Percentiles rank a stretch among this genome's conserved stretches.
phyloP scores from a whole-genome alignment of 495 filamentous ascomycete genomes.

The Rostrohypoxylon terebratum region DNA sequence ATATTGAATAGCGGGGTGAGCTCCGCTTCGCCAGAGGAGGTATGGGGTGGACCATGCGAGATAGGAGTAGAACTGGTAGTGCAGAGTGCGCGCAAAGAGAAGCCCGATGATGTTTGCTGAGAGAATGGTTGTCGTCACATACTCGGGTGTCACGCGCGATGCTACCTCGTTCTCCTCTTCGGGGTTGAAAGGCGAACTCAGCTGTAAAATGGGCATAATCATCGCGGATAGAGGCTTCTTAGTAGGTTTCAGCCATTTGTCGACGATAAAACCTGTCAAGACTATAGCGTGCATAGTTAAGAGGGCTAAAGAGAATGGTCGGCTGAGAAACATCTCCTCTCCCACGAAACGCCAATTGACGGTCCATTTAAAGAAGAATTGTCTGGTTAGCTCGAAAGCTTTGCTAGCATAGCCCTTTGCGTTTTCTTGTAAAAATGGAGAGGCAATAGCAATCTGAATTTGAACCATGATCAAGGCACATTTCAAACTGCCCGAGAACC shows the following conservation, averaged over 20 bases:
- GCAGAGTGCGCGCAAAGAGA: slow-evolving; percentile 89
- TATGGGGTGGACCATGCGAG: slow-evolving; percentile 92
- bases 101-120: slow-evolving; percentile 85
- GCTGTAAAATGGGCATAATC: slow-evolving; percentile 63
- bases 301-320: slow-evolving; percentile 74
- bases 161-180: slow-evolving; percentile 66
- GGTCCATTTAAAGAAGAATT: slow-evolving; percentile 97
- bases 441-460: slow-evolving; percentile 78
- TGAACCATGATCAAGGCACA: slow-evolving; percentile 78
- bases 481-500: slow-evolving; percentile 69
- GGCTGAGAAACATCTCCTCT: slow-evolving; percentile 84
- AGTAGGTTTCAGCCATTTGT: slow-evolving; percentile 62
- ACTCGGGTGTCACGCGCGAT: slow-evolving; percentile 73
- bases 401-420: slow-evolving; percentile 76
- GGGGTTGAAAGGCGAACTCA: slow-evolving; percentile 64
- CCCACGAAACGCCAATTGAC: slow-evolving; percentile 97
- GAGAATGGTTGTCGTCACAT: slow-evolving; percentile 81
- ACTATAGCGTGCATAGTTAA: slow-evolving; percentile 75
- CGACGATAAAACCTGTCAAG: slow-evolving; percentile 69
- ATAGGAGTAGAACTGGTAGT: slow-evolving; percentile 98
- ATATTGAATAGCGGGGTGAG: slow-evolving; percentile 79
- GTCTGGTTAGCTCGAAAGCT: slow-evolving; percentile 89
- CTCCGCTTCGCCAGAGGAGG: slow-evolving; percentile 83
- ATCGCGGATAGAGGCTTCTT: slow-evolving; percentile 59
- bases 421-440: slow-evolving; percentile 79